Conservation (phyloP, 495 filamentous ascomycete species). For the Cercophora scortea region DNA sequence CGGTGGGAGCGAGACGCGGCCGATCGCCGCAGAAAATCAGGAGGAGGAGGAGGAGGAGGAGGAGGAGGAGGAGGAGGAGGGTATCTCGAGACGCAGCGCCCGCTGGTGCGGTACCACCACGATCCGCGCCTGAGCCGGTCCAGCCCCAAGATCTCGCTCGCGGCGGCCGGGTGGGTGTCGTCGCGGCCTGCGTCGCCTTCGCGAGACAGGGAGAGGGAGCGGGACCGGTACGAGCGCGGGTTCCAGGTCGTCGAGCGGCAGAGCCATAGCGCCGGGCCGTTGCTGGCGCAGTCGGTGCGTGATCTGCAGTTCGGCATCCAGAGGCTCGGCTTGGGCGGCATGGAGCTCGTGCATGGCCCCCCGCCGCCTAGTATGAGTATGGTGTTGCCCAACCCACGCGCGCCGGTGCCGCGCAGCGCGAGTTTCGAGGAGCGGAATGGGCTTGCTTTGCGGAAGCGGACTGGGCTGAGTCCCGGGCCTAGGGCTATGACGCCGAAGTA, state of each 20-base stretch:
- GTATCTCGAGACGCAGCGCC: too few relatives aligned
- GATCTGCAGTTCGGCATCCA: constrained; percentile 1
- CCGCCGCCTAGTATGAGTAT: neutral
- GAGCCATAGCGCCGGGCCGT: neutral
- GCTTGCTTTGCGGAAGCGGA: neutral
- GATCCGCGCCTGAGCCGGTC: too few relatives aligned
- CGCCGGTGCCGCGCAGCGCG: neutral
- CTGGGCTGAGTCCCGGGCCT: constrained; percentile 1
- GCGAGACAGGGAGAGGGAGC: too few relatives aligned
- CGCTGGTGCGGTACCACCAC: too few relatives aligned
- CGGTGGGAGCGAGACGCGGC: too few relatives aligned
- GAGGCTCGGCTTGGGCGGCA: neutral
- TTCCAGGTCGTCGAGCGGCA: neutral
- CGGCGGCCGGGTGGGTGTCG: neutral
- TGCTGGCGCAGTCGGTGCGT: too few relatives aligned
- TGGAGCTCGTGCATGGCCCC: neutral
- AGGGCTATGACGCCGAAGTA: constrained; percentile 3
- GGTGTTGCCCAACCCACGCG: neutral
- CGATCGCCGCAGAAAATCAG: too few relatives aligned
- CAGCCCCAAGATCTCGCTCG: neutral
- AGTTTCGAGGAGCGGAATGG: neutral
- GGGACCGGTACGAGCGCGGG: neutral
- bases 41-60: too few relatives aligned
- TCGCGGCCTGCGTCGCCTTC: neutral
- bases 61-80: too few relatives aligned